These are phyloP conservation scores for Emydomyces testavorans DNA, from an alignment of 2,329 filamentous ascomycete species.

Conservation along the genomic window DNA sequence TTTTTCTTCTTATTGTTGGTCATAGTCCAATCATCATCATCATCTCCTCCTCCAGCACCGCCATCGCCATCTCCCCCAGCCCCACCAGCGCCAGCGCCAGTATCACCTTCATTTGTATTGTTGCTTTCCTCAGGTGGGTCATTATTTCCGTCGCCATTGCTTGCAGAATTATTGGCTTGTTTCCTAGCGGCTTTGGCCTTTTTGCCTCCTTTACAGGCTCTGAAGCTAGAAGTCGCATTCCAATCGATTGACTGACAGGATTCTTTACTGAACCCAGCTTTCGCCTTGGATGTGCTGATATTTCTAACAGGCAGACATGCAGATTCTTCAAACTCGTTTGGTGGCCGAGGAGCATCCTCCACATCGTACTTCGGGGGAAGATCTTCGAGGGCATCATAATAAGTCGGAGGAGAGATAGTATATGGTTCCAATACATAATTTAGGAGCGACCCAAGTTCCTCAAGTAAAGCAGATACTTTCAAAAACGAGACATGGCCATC, in stretches of 20 bases:
- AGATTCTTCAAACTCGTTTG: not conserved
- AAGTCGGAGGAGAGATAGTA: constrained; percentile 10
- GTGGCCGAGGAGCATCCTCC: not conserved
- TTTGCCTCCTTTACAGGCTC: constrained; percentile 11
- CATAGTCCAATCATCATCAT: constrained; percentile 12
- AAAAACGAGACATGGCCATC: constrained; percentile 8
- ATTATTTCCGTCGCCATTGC: constrained; percentile 3
- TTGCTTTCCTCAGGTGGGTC: constrained; percentile 11
- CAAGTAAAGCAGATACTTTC: constrained; percentile 14
- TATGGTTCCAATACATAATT: constrained; percentile 1
- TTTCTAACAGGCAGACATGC: not conserved
- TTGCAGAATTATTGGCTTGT: constrained; percentile 1
- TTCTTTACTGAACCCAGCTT: not conserved
- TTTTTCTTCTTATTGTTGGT: constrained; percentile 14
- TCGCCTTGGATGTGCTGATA: not conserved
- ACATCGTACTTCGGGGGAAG: constrained; percentile 25
- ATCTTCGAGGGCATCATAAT: constrained; percentile 14
- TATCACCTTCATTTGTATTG: constrained; percentile 2
- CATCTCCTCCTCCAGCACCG: constrained; percentile 6
- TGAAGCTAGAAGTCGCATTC: constrained; percentile 15
- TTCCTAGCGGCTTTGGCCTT: constrained; percentile 14
- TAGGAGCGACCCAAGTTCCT: constrained; percentile 11
- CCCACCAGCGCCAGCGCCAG: constrained; percentile 5
- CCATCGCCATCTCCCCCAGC: constrained; percentile 8
- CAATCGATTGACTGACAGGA: constrained; percentile 3